Evolutionary conservation across 2,329 filamentous ascomycete genomes (phyloP).

Genomic region (Arthroderma sp.): DNA sequence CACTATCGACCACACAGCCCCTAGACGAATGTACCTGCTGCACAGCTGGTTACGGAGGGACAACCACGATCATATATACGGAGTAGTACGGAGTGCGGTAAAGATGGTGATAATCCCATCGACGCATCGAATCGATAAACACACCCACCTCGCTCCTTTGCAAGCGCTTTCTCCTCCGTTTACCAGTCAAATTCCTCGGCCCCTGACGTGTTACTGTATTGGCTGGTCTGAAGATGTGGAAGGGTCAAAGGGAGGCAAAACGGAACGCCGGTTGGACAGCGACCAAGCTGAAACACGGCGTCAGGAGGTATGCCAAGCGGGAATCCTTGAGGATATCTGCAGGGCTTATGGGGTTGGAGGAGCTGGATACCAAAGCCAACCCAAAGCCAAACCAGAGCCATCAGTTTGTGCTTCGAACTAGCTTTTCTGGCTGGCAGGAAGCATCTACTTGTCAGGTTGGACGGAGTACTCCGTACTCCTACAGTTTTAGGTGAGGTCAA

Average conservation of each 20-base stretch:
- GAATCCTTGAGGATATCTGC: neutral
- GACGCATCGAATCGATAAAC: neutral
- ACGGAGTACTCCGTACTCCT: neutral
- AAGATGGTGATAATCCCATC: too few relatives aligned
- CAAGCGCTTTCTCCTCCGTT: neutral
- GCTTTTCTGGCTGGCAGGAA: neutral
- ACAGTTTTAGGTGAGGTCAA: neutral
- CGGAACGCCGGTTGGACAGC: neutral
- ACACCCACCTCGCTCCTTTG: neutral
- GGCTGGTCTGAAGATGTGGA: neutral
- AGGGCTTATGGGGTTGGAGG: neutral
- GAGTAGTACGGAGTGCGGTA: too few relatives aligned
- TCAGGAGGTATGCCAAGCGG: neutral
- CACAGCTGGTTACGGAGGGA: neutral
- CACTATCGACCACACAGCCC: neutral
- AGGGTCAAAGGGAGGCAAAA: neutral
- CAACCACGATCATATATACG: neutral
- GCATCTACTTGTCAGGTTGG: neutral
- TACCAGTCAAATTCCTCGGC: neutral
- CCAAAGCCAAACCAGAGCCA: neutral
- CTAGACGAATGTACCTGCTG: neutral
- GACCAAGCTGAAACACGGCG: neutral
- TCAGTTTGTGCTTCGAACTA: neutral
- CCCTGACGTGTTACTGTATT: neutral
- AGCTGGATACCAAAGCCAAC: neutral